Evolutionary conservation across 176 grass and related monocot genomes (phyloP), one percentile per base, ranked within the genome.

Genomic region (Carex scoparia): DNA sequence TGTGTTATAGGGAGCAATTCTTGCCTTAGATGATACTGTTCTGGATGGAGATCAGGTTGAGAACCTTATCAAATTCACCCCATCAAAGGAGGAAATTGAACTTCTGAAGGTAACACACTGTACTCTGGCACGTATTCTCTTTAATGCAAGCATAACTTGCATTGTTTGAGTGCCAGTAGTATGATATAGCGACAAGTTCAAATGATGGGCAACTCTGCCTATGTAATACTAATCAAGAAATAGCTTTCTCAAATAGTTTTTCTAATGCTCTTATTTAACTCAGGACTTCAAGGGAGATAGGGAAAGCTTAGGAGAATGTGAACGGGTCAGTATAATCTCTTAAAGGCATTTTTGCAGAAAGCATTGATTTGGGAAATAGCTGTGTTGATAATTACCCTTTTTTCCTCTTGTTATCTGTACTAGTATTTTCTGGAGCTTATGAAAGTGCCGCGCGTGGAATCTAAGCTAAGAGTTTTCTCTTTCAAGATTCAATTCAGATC

Each of bases 51-150:
- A 98, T 89, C 96, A 98, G 57, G 91, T 98, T 60, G 96, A 98
- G 18, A 98, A 98, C 83, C 93, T 98, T 72, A 98, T 98, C 81
- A 98, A 98, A 85, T 98, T 98, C 86, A 92, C 91, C 84, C 96
- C 96, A 87, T 89, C 93, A 65, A 98, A 98, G 84, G 96, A 98
- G 49, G 96, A 98, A 94, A 91, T 93, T n/a, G 96, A 98, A 85
- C 96, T 95, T 87, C 84, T 98, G 56, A 98, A 95, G 93, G 96
- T 98, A 87, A 87, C 59, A 30, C 35, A 12, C 40, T 85, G 79
- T 67, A 31, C 31, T 55, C 37, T 35, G 56, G 46, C 65, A 46
- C 86, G 13, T 75, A 57, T 62, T 46, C 79, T 51, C 76, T 85
- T 79, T 59, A 48, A 19, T 78, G n/a, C 65, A 61, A 62, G 19